These are phyloP conservation scores for Buxus sempervirens DNA, from an alignment of 164 flowering plant genomes.

Conservation along the genomic window DNA sequence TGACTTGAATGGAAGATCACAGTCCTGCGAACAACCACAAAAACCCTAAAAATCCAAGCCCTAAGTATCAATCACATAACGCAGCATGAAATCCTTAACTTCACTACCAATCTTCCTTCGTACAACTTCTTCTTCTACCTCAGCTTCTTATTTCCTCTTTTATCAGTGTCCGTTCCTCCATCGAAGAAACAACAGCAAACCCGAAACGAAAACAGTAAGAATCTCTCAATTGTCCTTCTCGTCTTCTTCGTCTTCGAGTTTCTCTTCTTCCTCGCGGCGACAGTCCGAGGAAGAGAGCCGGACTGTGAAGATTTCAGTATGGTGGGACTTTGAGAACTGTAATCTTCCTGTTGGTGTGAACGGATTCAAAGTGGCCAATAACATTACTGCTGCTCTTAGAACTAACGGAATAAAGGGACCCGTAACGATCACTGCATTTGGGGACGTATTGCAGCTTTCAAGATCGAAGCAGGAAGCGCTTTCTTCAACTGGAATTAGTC, in stretches of 20 bases:
- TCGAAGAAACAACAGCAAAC: background rate
- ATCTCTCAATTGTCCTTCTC: slow-evolving; percentile 3
- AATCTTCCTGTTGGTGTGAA: slow-evolving; percentile 45
- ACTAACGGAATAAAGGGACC: slow-evolving; percentile 83
- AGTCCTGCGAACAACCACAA: background rate
- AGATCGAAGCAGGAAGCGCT: slow-evolving; percentile 64
- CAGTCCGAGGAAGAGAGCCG: slow-evolving; percentile 38
- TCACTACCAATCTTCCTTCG: slow-evolving; percentile 3
- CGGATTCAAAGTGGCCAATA: slow-evolving; percentile 41
- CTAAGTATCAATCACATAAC: background rate
- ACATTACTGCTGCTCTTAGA: slow-evolving; percentile 61
- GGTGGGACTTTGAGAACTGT: slow-evolving; percentile 99
- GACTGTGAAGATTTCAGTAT: slow-evolving; percentile 71
- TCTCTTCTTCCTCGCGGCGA: slow-evolving; percentile 14
- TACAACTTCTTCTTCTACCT: slow-evolving; percentile 3
- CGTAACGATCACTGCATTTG: slow-evolving; percentile 72
- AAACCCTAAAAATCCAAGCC: slow-evolving; percentile 4
- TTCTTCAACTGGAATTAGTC: slow-evolving; percentile 60
- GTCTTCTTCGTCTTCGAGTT: slow-evolving; percentile 1
- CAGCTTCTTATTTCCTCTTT: slow-evolving; percentile 1
- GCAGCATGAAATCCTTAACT: slow-evolving; percentile 12
- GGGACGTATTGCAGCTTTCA: slow-evolving; percentile 64
- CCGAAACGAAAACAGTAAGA: background rate
- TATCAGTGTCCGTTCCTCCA: background rate
- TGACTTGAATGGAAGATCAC: background rate